Base-by-base conservation (phyloP, 352 stramenopile species). In the Phytophthora quininea region DNA sequence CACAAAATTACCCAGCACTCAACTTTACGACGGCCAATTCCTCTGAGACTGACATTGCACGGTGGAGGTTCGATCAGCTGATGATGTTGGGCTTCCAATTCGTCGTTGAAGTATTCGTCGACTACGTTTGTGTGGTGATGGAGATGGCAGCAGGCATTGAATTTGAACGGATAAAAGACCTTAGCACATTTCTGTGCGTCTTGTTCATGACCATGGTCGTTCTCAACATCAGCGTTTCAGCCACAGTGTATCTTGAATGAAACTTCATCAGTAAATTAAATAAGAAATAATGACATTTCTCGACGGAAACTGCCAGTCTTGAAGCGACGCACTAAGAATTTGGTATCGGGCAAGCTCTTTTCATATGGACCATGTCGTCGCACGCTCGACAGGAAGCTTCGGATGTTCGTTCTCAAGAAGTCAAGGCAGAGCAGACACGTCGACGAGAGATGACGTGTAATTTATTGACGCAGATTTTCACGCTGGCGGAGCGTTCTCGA, bases 391-490 rank as follows among this genome's bases (percentile, higher is more conserved):
- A 40, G 6, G 12, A 33, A 4, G 42, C 45, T 32, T 9, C 33
- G n/a, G 57, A n/a, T 19, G 45, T 37, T 32, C 52, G 43, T 14
- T 24, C 31, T 43, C 45, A 59, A 51, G 54, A 65, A 19, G 45
- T 42, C 29, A 54, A 35, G 6, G 51, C 33, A 8, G 56, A 71
- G 29, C 45, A 42, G 4, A 53, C 62, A 14, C 49, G 60, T 32
- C 63, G 58, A 2, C 58, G 60, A 27, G 64, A 77, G 52, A 65
- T 62, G 32, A 57, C 72, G 3, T 73, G 72, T 47, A 69, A 81
- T 30, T 40, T 90, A 27, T 64, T 91, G 50, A 64, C 67, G 3
- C 80, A 88, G 59, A 88, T 91, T 54, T 76, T 80, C 47, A 46
- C 59, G 1, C 50, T 69, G 1, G 83, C 79, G 0, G 66, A 84